phyloP scores from a whole-genome alignment of 768 basidiomycete species.

The Mycena polygramma region DNA sequence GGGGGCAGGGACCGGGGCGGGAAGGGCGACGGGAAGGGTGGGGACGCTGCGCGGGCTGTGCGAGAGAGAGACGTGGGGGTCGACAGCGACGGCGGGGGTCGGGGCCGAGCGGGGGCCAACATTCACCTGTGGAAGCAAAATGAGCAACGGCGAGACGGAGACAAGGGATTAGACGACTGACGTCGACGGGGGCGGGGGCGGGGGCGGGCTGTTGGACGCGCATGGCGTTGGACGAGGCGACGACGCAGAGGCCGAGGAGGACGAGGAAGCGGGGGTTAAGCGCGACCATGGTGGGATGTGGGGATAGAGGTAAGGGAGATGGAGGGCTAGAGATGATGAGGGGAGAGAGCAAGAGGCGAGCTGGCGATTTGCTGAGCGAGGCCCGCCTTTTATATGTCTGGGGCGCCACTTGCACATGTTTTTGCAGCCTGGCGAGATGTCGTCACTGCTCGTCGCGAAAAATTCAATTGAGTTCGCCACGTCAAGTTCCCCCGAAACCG shows the following conservation, averaged over 20 bases:
- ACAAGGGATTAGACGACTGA: not conserved
- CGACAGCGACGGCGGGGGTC: not conserved
- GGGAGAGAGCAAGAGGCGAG: conserved; percentile 16
- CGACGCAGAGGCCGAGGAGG: conserved; percentile 30
- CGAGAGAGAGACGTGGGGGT: too few relatives aligned
- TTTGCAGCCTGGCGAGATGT: too few relatives aligned
- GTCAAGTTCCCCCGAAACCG: too few relatives aligned
- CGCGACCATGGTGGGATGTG: conserved; percentile 26
- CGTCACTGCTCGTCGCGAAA: too few relatives aligned
- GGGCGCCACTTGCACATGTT: not conserved
- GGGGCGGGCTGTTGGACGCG: not conserved
- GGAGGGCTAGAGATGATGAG: conserved; percentile 15
- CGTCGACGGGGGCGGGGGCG: not conserved
- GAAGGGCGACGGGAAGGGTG: too few relatives aligned
- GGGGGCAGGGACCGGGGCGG: too few relatives aligned
- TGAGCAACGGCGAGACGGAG: conserved; percentile 15
- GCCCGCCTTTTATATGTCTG: conserved; percentile 8
- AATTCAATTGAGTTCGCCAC: too few relatives aligned
- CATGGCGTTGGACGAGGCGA: conserved; percentile 8
- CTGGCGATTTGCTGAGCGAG: not conserved
- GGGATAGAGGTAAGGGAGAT: conserved; percentile 3
- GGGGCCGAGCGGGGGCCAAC: not conserved
- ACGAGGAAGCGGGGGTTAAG: conserved; percentile 32
- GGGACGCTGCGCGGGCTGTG: too few relatives aligned
- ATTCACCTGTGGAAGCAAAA: not conserved